phyloP scores from a whole-genome alignment of 352 stramenopile species.

The Phytophthora ohioensis region DNA sequence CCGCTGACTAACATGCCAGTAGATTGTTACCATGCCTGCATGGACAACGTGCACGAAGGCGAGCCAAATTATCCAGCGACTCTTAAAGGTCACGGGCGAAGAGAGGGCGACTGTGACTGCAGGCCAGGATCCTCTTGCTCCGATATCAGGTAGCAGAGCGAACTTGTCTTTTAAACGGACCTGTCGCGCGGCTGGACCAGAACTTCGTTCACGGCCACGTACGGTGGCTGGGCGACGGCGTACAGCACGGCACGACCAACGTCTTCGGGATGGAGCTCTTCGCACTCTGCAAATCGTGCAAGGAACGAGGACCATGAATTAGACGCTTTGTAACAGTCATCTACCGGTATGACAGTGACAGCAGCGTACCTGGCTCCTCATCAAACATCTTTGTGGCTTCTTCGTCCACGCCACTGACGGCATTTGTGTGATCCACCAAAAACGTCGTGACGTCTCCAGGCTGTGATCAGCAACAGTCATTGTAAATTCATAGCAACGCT shows the following conservation, averaged over 20 bases:
- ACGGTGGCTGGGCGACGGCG: conserved; percentile 78
- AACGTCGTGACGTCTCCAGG: conserved; percentile 90
- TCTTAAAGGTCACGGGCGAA: too few species aligned
- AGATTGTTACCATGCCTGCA: too few species aligned
- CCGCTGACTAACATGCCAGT: too few species aligned
- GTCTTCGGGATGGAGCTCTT: conserved; percentile 82
- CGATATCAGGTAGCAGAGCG: too few species aligned
- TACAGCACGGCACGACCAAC: conserved; percentile 87
- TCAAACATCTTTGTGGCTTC: conserved; percentile 74
- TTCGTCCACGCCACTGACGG: conserved; percentile 62
- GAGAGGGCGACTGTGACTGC: too few species aligned
- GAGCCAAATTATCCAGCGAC: too few species aligned
- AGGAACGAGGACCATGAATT: neutral
- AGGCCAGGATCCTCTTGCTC: too few species aligned
- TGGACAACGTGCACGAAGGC: too few species aligned
- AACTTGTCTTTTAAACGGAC: conserved; percentile 44
- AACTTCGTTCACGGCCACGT: conserved; percentile 91
- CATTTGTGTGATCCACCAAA: conserved; percentile 84
- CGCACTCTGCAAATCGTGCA: conserved; percentile 47
- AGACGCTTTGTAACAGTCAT: neutral
- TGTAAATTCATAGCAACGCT: too few species aligned
- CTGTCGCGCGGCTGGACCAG: conserved; percentile 91
- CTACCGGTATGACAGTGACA: neutral
- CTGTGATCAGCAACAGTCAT: conserved; percentile 27
- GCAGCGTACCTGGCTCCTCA: conserved; percentile 45